Percentiles rank a stretch among this genome's conserved stretches.
Conservation (phyloP, 306 rosid species). For the Erythrophleum fordii region DNA sequence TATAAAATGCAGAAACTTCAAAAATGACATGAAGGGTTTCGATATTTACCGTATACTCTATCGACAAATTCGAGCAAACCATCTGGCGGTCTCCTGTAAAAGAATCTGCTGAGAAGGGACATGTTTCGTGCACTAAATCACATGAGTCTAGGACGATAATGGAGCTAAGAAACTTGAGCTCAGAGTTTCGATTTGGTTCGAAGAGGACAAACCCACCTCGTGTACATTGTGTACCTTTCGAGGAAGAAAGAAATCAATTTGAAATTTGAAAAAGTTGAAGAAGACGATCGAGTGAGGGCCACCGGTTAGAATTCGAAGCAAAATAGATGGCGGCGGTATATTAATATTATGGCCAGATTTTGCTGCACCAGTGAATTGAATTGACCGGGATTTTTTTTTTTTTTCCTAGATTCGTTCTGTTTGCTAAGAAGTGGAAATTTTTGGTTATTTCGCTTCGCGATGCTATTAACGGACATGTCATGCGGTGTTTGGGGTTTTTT, state of each 20-base stretch:
- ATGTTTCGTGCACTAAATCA: conserved; percentile 48
- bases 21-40: not conserved
- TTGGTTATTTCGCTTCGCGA: not conserved
- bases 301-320: not conserved
- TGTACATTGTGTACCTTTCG: not conserved
- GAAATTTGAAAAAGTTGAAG: conserved; percentile 15
- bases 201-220: conserved; percentile 6
- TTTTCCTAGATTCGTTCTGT: not conserved
- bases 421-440: not conserved
- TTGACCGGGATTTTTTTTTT: not conserved
- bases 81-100: conserved; percentile 94
- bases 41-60: conserved; percentile 75
- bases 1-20: conserved; percentile 1
- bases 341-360: not conserved
- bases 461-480: not conserved
- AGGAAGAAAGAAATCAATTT: not conserved
- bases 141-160: conserved; percentile 39
- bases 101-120: conserved; percentile 95
- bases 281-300: conserved; percentile 18
- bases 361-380: not conserved
- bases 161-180: conserved; percentile 37
- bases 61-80: conserved; percentile 92
- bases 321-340: conserved; percentile 4
- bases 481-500: not conserved
- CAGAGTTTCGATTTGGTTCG: conserved; percentile 32